Conservation (phyloP, 1,139 yeast genomes). For the Diutina siamensis region DNA sequence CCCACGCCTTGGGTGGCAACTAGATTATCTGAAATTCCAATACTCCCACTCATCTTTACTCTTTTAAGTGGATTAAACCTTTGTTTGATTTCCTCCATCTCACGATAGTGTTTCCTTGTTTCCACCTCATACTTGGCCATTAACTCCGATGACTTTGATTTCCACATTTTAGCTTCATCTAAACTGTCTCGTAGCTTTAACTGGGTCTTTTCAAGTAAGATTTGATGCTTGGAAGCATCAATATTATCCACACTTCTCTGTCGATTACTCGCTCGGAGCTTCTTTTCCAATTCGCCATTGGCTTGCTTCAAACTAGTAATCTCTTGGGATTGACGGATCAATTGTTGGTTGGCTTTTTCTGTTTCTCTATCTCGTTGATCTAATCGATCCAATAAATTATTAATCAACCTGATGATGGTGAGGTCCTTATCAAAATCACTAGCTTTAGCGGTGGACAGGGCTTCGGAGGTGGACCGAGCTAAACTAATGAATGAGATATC, state of each 20-base stretch:
- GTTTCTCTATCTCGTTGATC: neutral
- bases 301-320: neutral
- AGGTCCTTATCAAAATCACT: neutral
- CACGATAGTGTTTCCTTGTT: neutral
- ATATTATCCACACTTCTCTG: neutral
- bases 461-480: too few relatives aligned
- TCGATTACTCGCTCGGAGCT: neutral
- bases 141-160: neutral
- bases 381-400: neutral
- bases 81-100: neutral
- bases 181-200: neutral
- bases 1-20: neutral
- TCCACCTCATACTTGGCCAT: neutral
- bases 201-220: neutral
- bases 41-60: neutral
- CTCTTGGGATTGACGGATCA: neutral
- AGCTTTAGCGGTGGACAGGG: too few relatives aligned
- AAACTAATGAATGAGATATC: too few relatives aligned
- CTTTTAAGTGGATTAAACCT: neutral
- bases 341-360: neutral
- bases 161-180: neutral
- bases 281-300: neutral
- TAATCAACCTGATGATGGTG: neutral
- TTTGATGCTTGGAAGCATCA: neutral
- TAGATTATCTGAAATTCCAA: neutral